Base-by-base conservation (phyloP, 805 yeast genomes). In the Kockiozyma suomiensis region DNA sequence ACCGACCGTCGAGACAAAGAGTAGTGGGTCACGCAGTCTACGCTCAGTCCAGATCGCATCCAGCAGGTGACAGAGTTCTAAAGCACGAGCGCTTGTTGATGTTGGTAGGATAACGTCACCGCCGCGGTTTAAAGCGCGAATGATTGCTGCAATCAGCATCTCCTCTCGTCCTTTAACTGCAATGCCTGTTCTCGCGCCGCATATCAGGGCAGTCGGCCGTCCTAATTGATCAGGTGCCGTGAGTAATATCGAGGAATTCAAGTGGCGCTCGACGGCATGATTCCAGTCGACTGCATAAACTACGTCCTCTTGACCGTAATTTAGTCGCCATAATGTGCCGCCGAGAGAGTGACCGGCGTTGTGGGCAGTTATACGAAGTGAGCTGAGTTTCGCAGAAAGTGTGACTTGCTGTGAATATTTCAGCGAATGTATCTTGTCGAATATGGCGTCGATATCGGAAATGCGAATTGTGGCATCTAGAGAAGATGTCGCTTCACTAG, bases 271-370 rank as follows among this genome's bases (percentile, higher is more conserved):
- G 65, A 85, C 85, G 0, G 97, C 86, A 71, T 94, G 98, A 72
- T 92, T 93, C 98, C 98, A 94, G 47, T 88, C 84, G 1, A 94
- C 91, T 0, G 97, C 96, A 72, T 90, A 90, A 1, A 93, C 77
- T n/a, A 92, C 76, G 64, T 86, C 86, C 66, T 93, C 97, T 17
- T 85, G 82, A 62, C 87, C 85, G 57, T 85, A 85, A 47, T 82
- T 80, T 10, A 93, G 72, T 38, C 86, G 76, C 97, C 97, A 92
- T 48, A 92, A 83, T 0, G 96, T 84, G 13, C 99, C 98, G 62
- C 99, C 99, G 30, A 94, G 79, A 0, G 96, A 80, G 70, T 90
- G 97, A 2, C 99, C 99, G 0, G 97, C 86, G 72, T 88, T 91
- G 67, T 85, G 85, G 0, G 97, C 96, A 0, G 96, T 85, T 23